Conservation (phyloP, 768 basidiomycete species). For the Tylopilus balloui region DNA sequence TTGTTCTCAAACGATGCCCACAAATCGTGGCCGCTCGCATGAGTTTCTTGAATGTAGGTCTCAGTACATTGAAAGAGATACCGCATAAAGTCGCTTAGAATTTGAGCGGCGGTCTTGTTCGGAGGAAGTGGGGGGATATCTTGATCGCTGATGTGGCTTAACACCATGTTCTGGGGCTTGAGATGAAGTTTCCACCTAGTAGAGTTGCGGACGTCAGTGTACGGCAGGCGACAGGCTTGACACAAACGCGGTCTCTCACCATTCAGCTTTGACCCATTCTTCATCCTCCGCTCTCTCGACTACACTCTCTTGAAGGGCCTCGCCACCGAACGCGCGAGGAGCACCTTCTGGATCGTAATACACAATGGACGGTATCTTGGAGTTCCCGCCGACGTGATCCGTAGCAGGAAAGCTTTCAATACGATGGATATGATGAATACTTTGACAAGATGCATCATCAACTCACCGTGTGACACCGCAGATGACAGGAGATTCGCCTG, state of each 20-base stretch:
- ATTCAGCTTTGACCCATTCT: slow-evolving; percentile 28
- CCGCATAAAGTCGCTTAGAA: slow-evolving; percentile 46
- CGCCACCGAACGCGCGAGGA: slow-evolving; percentile 42
- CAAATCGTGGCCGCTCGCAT: slow-evolving; percentile 38
- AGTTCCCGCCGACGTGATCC: slow-evolving; percentile 42
- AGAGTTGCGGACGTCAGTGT: slow-evolving; percentile 4
- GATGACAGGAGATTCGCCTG: slow-evolving; percentile 26
- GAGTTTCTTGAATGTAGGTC: slow-evolving; percentile 43
- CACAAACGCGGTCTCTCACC: slow-evolving; percentile 14
- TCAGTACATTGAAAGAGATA: slow-evolving; percentile 43
- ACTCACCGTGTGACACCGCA: slow-evolving; percentile 24
- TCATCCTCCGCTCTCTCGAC: slow-evolving; percentile 40
- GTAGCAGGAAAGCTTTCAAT: slow-evolving; percentile 43
- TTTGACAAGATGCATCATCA: not conserved
- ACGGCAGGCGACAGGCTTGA: not conserved
- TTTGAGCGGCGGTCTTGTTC: slow-evolving; percentile 38
- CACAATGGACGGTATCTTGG: slow-evolving; percentile 47
- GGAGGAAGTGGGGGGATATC: slow-evolving; percentile 42
- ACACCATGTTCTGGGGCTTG: slow-evolving; percentile 23
- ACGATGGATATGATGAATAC: not conserved
- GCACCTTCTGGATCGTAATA: slow-evolving; percentile 42
- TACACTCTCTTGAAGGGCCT: slow-evolving; percentile 38
- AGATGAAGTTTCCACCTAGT: slow-evolving; percentile 36
- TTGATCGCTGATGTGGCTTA: slow-evolving; percentile 24
- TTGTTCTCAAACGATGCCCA: slow-evolving; percentile 39